Base-by-base conservation (phyloP, 441 rosid genomes). In the Geranium incanum region DNA sequence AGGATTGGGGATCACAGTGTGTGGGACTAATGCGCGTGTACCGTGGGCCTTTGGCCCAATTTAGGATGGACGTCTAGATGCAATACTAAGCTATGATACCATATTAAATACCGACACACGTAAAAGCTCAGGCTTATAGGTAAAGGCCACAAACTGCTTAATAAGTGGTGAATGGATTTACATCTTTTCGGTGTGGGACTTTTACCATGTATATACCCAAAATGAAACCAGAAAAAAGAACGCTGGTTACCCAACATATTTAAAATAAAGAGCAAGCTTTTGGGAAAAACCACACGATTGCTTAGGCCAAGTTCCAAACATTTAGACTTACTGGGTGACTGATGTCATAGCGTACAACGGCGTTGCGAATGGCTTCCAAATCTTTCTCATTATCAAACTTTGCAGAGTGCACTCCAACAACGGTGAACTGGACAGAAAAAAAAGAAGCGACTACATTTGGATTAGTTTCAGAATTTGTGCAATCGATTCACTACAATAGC, bases 351-450 rank as follows among this genome's bases (percentile, higher is more conserved):
- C 97, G 97, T 70, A 92, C 74, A 66, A 92, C 96, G 65, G 97
- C 99, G 82, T 81, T 95, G 55, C 89, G 88, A 71, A 95, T 95
- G 71, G 99, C 97, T 76, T 89, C 97, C 77, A 87, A 79, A 83
- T 95, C 99, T 80, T 92, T 94, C 83, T 92, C 97, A 77, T 95
- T 95, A 81, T 92, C 97, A 5, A 95, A 95, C 84, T 92, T 92
- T 16, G 97, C 99, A n/a, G 99, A 95, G 84, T 95, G 99, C 36
- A 95, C 99, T 78, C 99, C 97, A 57, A 95, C 89, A 77, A 95
- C 99, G 8, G 91, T 80, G 76, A 94, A 88, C 99, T 94, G 85
- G 68, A 64, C 59, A 73, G 72, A 66, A 77, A 12, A 52, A 68
- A 62, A 52, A 67, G 7, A 36, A 67, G 23, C 43, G 71, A 21